Evolutionary conservation across 176 grass and related monocot species (phyloP), one percentile per base, ranked within the genome.

Genomic region (Ananas comosus): DNA sequence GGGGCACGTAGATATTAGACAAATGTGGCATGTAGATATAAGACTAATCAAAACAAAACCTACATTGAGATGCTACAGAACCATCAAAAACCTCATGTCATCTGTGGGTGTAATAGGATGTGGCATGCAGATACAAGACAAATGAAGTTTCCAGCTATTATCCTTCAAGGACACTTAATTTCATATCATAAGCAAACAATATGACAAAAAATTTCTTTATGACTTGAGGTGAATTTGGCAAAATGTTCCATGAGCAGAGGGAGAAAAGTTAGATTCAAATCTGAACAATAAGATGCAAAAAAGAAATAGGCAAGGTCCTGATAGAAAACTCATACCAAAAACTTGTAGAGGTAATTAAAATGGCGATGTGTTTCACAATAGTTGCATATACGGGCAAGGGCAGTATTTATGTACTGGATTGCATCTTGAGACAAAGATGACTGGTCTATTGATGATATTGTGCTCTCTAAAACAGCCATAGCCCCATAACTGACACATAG

Each of bases 271-370:
- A 2, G 16, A 48, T 10, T 52, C 50, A 28, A n/a, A 6, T 29
- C 17, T 10, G 25, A 53, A 18, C 2, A 75, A 14, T 11, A 1
- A 64, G 33, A 42, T 42, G 33, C 33, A 42, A 42, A 42, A 29
- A 51, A 25, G 47, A 24, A 7, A 11, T 13, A 50, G 10, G 23
- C 16, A 50, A 74, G 17, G 47, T 23, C 4, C 7, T 4, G 22
- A 65, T 51, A 29, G n/a, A 72, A 28, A 58, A 69, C 33, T 22
- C 23, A 42, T 96, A 96, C 92, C 93, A 96, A 81, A 85, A 96
- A 96, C 52, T 87, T 83, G 77, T 92, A 92, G 65, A 96, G 83
- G 78, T 92, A 96, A 81, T 96, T 96, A 84, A 92, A 96, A 89
- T 96, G 83, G 21, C 86, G 83, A 79, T 96, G 93, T 71, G 76